phyloP scores from a whole-genome alignment of 2,329 filamentous ascomycete species.

The Corynespora cassiicola region DNA sequence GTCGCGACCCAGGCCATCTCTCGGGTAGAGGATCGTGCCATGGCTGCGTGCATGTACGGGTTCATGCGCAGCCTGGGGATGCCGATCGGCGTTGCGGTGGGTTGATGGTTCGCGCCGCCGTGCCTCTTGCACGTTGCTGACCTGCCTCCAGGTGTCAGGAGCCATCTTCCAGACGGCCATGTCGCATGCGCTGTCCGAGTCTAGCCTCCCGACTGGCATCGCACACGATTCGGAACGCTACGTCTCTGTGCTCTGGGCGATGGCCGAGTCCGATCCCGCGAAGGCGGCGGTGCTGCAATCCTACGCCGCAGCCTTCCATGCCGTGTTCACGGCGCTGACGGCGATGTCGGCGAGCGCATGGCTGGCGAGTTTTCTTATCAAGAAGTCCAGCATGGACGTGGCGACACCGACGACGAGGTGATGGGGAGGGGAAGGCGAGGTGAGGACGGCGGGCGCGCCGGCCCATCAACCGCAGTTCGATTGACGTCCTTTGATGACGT shows the following conservation, averaged over 20 bases:
- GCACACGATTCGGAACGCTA: slow-evolving; percentile 38
- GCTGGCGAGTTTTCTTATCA: slow-evolving; percentile 31
- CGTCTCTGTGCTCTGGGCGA: slow-evolving; percentile 24
- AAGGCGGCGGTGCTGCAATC: slow-evolving; percentile 26
- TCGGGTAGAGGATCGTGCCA: slow-evolving; percentile 34
- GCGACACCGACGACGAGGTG: too few species aligned
- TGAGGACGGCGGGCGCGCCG: too few species aligned
- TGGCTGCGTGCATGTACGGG: slow-evolving; percentile 47
- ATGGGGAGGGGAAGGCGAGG: too few species aligned
- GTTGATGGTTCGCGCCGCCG: neutral
- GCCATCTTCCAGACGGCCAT: slow-evolving; percentile 52
- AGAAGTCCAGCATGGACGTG: slow-evolving; percentile 39
- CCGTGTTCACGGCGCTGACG: slow-evolving; percentile 31
- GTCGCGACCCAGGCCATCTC: slow-evolving; percentile 48
- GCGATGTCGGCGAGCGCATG: slow-evolving; percentile 29
- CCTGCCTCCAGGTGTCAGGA: slow-evolving; percentile 17
- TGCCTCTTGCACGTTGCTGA: neutral
- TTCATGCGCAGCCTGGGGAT: slow-evolving; percentile 52
- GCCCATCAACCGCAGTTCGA: too few species aligned
- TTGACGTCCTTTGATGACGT: too few species aligned
- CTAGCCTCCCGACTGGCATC: slow-evolving; percentile 25
- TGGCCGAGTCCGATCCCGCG: slow-evolving; percentile 19
- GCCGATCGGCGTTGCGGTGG: slow-evolving; percentile 51
- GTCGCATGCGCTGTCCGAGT: slow-evolving; percentile 28
- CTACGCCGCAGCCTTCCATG: slow-evolving; percentile 32